Base-by-base conservation (phyloP, 1,139 yeast species). In the Geotrichum citri-aurantii region DNA sequence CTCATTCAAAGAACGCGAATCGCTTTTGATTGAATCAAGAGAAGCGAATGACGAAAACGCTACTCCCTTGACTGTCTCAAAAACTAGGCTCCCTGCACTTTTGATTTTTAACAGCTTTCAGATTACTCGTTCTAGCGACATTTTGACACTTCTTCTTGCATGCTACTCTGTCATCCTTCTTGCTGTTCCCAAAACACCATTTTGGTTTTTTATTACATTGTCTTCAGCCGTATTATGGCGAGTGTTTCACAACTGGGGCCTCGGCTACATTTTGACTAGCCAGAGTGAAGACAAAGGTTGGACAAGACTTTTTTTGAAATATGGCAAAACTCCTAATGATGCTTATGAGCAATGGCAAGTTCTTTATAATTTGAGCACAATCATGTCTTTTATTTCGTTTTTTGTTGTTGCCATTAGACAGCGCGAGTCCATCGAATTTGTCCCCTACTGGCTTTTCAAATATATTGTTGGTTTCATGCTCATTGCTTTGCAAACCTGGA, bases 271-370 rank as follows among this genome's bases (percentile, higher is more conserved):
- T 52, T 77, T 88, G 61, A 74, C 78, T 55, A 77, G 78, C 57
- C 96, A 88, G 74, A 83, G 90, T 61, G 75, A 78, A 50, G 75
- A 76, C 63, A 86, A 86, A 68, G 77, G 80, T 61, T 85, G 88
- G 77, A 88, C 95, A 3, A 81, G 80, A 65, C 76, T 85, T 68
- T 85, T 82, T 68, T 76, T 88, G 66, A 79, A 86, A 62, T 83
- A 83, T 69, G 91, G 90, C 50, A 77, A 83, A 55, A 82, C 89
- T 6, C 82, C 84, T 48, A 79, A 83, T 59, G 82, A 85, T 57
- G 88, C 95, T 0, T 85, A 84, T 68, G 81, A 83, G 65, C 88
- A 86, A 66, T 89, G 95, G 91, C 86, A 88, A 63, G 80, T 84
- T 7, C 71, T 87, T 55, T 88, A 86, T 73, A 88, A 88, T 66